phyloP scores from a whole-genome alignment of 2,329 filamentous ascomycete species.

The Verticillium longisporum region DNA sequence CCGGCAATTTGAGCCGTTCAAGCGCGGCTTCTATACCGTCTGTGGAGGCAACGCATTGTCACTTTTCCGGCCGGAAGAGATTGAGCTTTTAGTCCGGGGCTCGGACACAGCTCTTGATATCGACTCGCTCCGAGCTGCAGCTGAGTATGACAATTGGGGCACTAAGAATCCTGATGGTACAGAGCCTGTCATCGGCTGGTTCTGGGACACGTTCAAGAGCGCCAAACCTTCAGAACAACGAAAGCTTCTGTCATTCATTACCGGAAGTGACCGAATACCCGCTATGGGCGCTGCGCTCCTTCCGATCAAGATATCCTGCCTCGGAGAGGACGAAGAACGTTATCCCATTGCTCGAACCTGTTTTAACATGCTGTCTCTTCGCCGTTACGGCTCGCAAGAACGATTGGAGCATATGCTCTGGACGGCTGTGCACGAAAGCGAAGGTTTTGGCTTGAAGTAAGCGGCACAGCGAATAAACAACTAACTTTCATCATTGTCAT shows the following conservation, averaged over 20 bases:
- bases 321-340: constrained; percentile 66
- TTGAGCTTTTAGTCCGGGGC: constrained; percentile 78
- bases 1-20: constrained; percentile 88
- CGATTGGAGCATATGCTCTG: constrained; percentile 68
- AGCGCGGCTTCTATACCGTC: constrained; percentile 87
- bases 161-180: constrained; percentile 44
- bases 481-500: background rate
- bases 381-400: constrained; percentile 60
- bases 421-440: constrained; percentile 82
- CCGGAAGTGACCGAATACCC: constrained; percentile 83
- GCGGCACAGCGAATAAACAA: background rate
- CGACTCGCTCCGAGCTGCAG: constrained; percentile 64
- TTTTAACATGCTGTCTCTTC: constrained; percentile 79
- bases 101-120: constrained; percentile 82
- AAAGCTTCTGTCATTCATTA: constrained; percentile 78
- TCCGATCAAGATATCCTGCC: constrained; percentile 66
- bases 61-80: constrained; percentile 84
- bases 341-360: constrained; percentile 86
- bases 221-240: constrained; percentile 64
- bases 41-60: constrained; percentile 83
- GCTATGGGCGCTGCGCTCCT: constrained; percentile 79
- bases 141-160: constrained; percentile 77
- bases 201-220: constrained; percentile 74
- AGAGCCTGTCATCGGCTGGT: constrained; percentile 72
- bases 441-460: constrained; percentile 85